Evolutionary conservation across 176 grass and related monocot species (phyloP), one percentile per base, ranked within the genome.

Genomic region (Ensete ventricosum): DNA sequence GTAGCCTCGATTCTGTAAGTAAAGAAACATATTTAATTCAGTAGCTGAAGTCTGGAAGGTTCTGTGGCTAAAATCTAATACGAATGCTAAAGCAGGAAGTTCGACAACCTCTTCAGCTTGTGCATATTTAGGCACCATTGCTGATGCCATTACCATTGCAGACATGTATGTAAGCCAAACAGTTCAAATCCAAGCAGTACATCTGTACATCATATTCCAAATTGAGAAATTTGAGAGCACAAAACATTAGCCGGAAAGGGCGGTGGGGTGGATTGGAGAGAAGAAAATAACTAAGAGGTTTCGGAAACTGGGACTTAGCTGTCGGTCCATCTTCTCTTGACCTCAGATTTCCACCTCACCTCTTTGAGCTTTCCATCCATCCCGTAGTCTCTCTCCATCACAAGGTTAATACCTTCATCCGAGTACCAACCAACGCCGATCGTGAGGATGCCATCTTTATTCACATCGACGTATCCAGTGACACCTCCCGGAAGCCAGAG

Each of bases 371-470:
- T 94, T 19, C 88, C 90, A 77, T 99, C 95, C 53, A 81, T 87
- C 23, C 86, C 90, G 79, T 94, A 99, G 63, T 94, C 95, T 79
- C 90, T 89, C 76, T 99, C 95, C 90, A 94, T 99, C 29, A 94
- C 88, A 78, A 99, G 84, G 85, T 94, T 99, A 48, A 99, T 84
- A 57, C 95, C 95, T 87, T 99, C 95, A 24, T 99, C 90, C 2
- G 90, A 93, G 84, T 91, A 91, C 95, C 95, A 99, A 20, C 95
- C 81, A 58, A 89, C 90, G 12, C 90, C 95, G 11, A 94, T 87
- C 50, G 86, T 91, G 67, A 99, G 90, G 27, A 91, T 77, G 73
- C 95, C 90, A 1, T 99, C 90, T 50, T 77, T 82, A 22, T 67
- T 79, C 64, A 94, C 87, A 22, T 99, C 88, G 26, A 99, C 95